These are phyloP conservation scores for Apiosordaria backusii DNA, from an alignment of 495 filamentous ascomycete species.

Conservation along the genomic window DNA sequence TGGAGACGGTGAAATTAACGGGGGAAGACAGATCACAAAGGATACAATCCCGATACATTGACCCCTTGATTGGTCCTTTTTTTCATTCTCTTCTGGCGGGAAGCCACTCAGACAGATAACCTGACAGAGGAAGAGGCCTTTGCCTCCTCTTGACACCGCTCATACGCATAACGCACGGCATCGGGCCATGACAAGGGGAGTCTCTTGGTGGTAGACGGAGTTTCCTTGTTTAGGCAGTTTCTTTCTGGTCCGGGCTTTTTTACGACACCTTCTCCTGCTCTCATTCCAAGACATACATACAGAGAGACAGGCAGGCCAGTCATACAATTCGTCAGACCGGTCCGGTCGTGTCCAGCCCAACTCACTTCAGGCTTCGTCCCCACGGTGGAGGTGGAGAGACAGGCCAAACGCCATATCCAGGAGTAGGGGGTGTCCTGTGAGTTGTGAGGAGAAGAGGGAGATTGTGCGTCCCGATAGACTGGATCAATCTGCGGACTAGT, in stretches of 20 bases:
- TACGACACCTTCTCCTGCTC: conserved; percentile 8
- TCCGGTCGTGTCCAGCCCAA: background rate
- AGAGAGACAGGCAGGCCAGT: conserved; percentile 12
- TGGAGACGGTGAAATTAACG: conserved; percentile 22
- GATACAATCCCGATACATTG: conserved; percentile 36
- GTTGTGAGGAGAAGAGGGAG: background rate
- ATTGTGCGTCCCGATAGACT: background rate
- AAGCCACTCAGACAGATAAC: background rate
- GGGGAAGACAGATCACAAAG: conserved; percentile 35
- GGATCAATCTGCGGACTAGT: conserved; percentile 2
- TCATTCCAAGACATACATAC: conserved; percentile 9
- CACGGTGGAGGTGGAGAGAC: background rate
- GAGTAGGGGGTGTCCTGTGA: background rate
- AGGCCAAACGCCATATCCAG: background rate
- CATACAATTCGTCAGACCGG: background rate
- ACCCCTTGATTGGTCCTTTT: conserved; percentile 14
- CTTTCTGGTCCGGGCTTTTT: background rate
- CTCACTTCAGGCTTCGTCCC: background rate
- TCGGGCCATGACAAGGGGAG: background rate
- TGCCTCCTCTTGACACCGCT: background rate
- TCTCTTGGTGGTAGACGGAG: background rate
- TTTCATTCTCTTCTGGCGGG: background rate
- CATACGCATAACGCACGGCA: background rate
- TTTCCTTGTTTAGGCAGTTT: background rate
- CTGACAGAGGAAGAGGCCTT: background rate